These are phyloP conservation scores for Alternaria novae-zelandiae DNA, from an alignment of 2,329 filamentous ascomycete species.

Conservation along the genomic window DNA sequence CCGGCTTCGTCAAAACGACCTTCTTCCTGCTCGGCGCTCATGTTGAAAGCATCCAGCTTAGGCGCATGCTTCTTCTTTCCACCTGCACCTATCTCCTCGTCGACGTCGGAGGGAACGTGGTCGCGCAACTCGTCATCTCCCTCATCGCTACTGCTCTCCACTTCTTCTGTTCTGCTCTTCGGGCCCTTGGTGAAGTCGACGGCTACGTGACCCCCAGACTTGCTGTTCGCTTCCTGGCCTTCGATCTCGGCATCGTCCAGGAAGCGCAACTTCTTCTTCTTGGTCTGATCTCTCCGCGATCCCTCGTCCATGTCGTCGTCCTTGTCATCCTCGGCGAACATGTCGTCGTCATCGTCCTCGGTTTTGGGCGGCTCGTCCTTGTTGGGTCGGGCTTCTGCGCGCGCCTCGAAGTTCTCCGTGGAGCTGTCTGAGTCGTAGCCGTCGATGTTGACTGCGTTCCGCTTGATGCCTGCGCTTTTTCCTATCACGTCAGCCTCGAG, in stretches of 20 bases:
- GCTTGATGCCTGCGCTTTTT: slow-evolving; percentile 74
- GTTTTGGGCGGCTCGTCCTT: slow-evolving; percentile 53
- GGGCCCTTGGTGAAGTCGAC: slow-evolving; percentile 60
- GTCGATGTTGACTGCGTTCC: slow-evolving; percentile 93
- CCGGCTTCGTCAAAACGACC: slow-evolving; percentile 89
- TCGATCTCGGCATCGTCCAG: slow-evolving; percentile 71
- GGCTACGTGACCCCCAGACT: slow-evolving; percentile 72
- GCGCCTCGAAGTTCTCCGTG: slow-evolving; percentile 84
- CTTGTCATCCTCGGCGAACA: slow-evolving; percentile 78
- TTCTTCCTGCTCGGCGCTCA: slow-evolving; percentile 87
- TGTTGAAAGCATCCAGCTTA: slow-evolving; percentile 95
- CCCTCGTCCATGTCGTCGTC: slow-evolving; percentile 61
- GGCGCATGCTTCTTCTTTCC: slow-evolving; percentile 92
- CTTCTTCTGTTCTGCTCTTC: slow-evolving; percentile 61
- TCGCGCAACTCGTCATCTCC: slow-evolving; percentile 71
- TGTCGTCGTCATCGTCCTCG: slow-evolving; percentile 68
- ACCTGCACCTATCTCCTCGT: slow-evolving; percentile 88
- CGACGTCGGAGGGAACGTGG: slow-evolving; percentile 70
- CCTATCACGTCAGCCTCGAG: slow-evolving; percentile 94
- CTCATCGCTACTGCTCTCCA: slow-evolving; percentile 64
- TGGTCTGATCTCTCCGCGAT: slow-evolving; percentile 61
- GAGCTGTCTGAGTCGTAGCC: slow-evolving; percentile 95
- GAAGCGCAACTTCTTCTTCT: slow-evolving; percentile 68
- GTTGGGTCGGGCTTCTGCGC: slow-evolving; percentile 66
- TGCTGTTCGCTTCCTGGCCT: slow-evolving; percentile 77